Evolutionary conservation across 2,329 filamentous ascomycete species (phyloP).

Genomic region (Aspergillus niger): DNA sequence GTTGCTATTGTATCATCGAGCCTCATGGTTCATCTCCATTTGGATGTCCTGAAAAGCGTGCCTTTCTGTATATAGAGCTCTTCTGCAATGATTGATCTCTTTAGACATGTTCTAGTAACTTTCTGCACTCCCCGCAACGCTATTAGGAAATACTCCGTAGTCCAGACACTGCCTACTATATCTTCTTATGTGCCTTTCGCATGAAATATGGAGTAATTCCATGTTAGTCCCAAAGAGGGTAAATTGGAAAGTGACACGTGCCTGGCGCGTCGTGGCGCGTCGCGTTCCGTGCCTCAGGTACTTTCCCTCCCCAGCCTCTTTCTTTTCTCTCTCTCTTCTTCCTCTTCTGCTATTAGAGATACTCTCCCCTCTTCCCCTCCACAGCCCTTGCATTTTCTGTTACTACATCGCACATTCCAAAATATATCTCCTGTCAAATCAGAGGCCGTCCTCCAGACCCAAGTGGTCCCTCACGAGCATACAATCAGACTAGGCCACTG

Average conservation of each 20-base stretch:
- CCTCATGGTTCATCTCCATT: slow-evolving; percentile 12
- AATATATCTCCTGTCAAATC: background rate
- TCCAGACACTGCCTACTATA: background rate
- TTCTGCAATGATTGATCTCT: background rate
- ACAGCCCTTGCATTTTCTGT: slow-evolving; percentile 4
- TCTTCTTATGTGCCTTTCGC: background rate
- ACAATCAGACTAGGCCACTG: background rate
- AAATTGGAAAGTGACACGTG: slow-evolving; percentile 26
- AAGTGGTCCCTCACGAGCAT: background rate
- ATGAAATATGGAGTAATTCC: background rate
- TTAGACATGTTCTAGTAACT: background rate
- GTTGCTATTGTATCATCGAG: slow-evolving; percentile 2
- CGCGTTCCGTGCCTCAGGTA: slow-evolving; percentile 20
- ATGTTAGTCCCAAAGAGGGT: slow-evolving; percentile 20
- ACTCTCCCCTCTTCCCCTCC: slow-evolving; percentile 7
- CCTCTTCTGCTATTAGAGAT: slow-evolving; percentile 8
- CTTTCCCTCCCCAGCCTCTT: slow-evolving; percentile 23
- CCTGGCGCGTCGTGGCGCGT: slow-evolving; percentile 26
- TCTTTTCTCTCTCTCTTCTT: slow-evolving; percentile 9
- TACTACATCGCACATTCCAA: background rate
- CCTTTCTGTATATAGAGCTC: background rate
- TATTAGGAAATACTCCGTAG: background rate
- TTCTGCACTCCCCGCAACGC: background rate
- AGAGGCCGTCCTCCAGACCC: background rate
- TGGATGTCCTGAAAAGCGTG: slow-evolving; percentile 14